Conservation (phyloP, 2,329 filamentous ascomycete species). For the Samsoniella hepiali region DNA sequence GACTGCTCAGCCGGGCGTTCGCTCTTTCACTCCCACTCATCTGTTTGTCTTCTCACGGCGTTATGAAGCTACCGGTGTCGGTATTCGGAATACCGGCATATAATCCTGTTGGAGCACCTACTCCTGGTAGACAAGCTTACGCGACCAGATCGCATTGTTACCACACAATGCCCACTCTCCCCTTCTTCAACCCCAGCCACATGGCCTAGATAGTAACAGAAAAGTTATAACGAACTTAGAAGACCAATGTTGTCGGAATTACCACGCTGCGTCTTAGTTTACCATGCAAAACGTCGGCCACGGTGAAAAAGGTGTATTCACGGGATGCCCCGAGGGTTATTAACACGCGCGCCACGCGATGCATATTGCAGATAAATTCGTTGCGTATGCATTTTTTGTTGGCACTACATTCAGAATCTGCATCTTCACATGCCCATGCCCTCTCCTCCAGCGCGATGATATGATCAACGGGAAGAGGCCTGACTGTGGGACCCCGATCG, state of each 20-base stretch:
- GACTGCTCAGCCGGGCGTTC: not conserved
- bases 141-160: too few relatives aligned
- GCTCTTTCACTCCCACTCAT: not conserved
- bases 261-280: not conserved
- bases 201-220: too few relatives aligned
- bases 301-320: not conserved
- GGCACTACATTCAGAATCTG: not conserved
- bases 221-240: not conserved
- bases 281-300: not conserved
- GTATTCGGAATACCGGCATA: too few relatives aligned
- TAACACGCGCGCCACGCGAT: not conserved
- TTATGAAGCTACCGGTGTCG: too few relatives aligned
- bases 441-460: not conserved
- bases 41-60: not conserved
- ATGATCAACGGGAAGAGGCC: not conserved
- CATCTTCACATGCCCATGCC: not conserved
- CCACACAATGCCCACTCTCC: too few relatives aligned
- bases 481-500: not conserved
- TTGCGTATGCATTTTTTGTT: not conserved
- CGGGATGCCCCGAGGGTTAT: too few relatives aligned
- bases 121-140: too few relatives aligned
- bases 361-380: not conserved
- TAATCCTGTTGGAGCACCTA: too few relatives aligned
- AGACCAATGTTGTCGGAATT: not conserved
- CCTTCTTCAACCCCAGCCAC: too few relatives aligned